These are phyloP conservation scores for Vitis vinifera DNA, from an alignment of 164 flowering plant genomes.

Conservation along the genomic window ASM3070453v1 NC_081817.1:24166501-24167000, in stretches of 20 bases:
- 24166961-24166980: constrained; percentile 60
- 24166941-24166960: constrained; percentile 56
- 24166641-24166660: constrained; percentile 76
- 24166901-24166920: constrained; percentile 64
- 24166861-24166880: constrained; percentile 70
- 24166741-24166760: constrained; percentile 81
- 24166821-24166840: constrained; percentile 51
- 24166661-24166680: constrained; percentile 88
- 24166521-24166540: constrained; percentile 71
- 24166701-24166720: constrained; percentile 60
- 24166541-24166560: constrained; percentile 86
- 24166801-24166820: constrained; percentile 49
- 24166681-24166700: constrained; percentile 56
- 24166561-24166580: constrained; percentile 82
- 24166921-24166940: constrained; percentile 58
- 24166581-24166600: constrained; percentile 81
- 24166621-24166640: constrained; percentile 51
- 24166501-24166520: constrained; percentile 59
- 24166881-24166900: constrained; percentile 35
- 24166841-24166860: constrained; percentile 76
- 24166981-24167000: constrained; percentile 76
- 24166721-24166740: constrained; percentile 79
- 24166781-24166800: constrained; percentile 74
- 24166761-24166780: constrained; percentile 77
- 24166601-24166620: constrained; percentile 84